Percentiles rank a stretch among this genome's conserved stretches.
phyloP scores from a whole-genome alignment of 257 asterid species.

The Cinchona pubescens region DNA sequence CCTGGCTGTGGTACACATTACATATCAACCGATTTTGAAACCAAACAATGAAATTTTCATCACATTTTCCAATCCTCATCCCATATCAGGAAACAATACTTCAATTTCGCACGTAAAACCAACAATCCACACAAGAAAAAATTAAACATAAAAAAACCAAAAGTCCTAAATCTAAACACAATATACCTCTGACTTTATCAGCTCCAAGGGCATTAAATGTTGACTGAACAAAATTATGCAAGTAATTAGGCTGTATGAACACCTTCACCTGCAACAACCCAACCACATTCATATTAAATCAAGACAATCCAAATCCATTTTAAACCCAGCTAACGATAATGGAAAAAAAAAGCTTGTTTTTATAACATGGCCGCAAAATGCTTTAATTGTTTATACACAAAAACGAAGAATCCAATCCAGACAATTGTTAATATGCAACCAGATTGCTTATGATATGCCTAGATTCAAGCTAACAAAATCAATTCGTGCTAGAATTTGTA shows the following conservation, averaged over 20 bases:
- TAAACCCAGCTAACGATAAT: no score
- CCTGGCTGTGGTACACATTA: not conserved
- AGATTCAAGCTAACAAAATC: not conserved
- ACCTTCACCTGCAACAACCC: conserved; percentile 78
- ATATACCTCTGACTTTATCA: conserved; percentile 69
- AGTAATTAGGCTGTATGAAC: conserved; percentile 78
- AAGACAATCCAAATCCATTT: conserved; percentile 9
- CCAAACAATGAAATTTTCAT: not conserved
- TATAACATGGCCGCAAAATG: not conserved
- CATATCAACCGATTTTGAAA: not conserved
- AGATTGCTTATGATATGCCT: not conserved
- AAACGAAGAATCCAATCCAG: not conserved
- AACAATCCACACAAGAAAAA: not conserved
- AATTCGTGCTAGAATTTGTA: no score
- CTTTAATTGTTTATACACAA: not conserved
- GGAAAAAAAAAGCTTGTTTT: no score
- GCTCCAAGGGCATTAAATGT: conserved; percentile 88
- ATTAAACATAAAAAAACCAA: not conserved
- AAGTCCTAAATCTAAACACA: not conserved
- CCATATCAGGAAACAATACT: not conserved
- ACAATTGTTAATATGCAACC: no score
- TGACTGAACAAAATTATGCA: conserved; percentile 86
- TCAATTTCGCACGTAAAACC: not conserved
- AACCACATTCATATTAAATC: conserved; percentile 26
- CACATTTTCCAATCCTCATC: not conserved